Evolutionary conservation across 108 stramenopile genomes (phyloP).

Genomic region (Skeletonema tropicum): DNA sequence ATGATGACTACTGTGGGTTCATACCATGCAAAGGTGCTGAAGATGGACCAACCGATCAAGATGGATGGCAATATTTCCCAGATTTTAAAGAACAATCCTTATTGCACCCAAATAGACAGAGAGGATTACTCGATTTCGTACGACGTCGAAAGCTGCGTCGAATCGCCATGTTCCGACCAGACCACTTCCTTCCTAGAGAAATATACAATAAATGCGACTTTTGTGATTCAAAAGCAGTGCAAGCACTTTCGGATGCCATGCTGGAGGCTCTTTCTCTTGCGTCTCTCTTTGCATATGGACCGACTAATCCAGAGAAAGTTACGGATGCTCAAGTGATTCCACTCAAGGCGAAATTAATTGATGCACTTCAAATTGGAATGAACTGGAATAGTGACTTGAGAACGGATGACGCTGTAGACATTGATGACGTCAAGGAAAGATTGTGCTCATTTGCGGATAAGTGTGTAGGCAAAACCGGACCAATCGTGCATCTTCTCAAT

Average conservation of each 20-base stretch:
- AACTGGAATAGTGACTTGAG: constrained; percentile 2
- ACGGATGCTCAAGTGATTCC: constrained; percentile 52
- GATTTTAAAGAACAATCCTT: constrained; percentile 56
- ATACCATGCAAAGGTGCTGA: constrained; percentile 14
- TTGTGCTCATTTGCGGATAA: constrained; percentile 31
- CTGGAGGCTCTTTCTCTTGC: constrained; percentile 39
- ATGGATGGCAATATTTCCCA: constrained; percentile 58
- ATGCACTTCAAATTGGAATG: constrained; percentile 28
- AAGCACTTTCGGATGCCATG: constrained; percentile 43
- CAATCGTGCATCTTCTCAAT: constrained; percentile 12
- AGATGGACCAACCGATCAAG: constrained; percentile 42
- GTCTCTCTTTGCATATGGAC: constrained; percentile 10
- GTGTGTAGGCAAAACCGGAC: constrained; percentile 22
- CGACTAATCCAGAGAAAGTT: constrained; percentile 8
- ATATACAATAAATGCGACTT: constrained; percentile 56
- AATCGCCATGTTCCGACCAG: constrained; percentile 55
- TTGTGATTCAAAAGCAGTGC: constrained; percentile 62
- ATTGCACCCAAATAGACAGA: constrained; percentile 43
- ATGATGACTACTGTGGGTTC: constrained; percentile 30
- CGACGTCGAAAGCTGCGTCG: constrained; percentile 59
- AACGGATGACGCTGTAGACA: neutral
- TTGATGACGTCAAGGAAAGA: constrained; percentile 25
- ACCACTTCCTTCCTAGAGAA: constrained; percentile 52
- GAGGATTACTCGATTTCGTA: constrained; percentile 57
- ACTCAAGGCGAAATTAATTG: constrained; percentile 52